A percentile compares a stretch with the other conserved stretches of the same genome.
phyloP scores from a whole-genome alignment of 805 yeast genomes.

The Sungouiella thailandica region DNA sequence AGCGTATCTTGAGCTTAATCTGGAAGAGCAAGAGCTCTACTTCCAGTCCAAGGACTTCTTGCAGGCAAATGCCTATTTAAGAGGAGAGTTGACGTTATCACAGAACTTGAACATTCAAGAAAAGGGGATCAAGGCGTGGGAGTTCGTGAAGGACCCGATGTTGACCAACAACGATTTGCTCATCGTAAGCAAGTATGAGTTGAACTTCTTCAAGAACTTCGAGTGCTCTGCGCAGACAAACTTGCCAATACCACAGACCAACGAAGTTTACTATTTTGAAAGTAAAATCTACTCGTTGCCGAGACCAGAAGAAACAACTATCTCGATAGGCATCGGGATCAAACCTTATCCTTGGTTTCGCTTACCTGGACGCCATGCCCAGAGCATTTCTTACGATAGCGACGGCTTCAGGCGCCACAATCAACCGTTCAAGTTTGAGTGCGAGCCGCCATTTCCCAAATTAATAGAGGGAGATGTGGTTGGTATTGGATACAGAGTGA shows the following conservation, averaged over 20 bases:
- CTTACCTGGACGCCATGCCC: conserved; percentile 85
- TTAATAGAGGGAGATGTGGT: conserved; percentile 82
- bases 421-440: conserved; percentile 57
- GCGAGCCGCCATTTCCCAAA: conserved; percentile 51
- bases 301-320: conserved; percentile 46
- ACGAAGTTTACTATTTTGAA: conserved; percentile 87
- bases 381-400: conserved; percentile 84
- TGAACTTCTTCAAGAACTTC: conserved; percentile 52
- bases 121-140: conserved; percentile 88
- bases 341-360: conserved; percentile 92
- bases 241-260: conserved; percentile 76
- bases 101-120: conserved; percentile 72
- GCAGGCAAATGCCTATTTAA: conserved; percentile 26
- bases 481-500: conserved; percentile 83
- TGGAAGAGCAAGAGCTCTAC: conserved; percentile 65
- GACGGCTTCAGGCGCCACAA: conserved; percentile 75
- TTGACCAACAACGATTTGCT: conserved; percentile 51
- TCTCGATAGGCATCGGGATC: conserved; percentile 78
- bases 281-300: conserved; percentile 73
- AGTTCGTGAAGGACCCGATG: conserved; percentile 59
- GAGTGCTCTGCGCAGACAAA: conserved; percentile 73
- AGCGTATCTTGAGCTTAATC: conserved; percentile 43
- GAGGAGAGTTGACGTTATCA: conserved; percentile 47
- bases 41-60: conserved; percentile 56
- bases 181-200: conserved; percentile 62